Evolutionary conservation across 495 filamentous ascomycete genomes (phyloP), one percentile per base, ranked within the genome.

Genomic region (Lasiosphaeria hispida): DNA sequence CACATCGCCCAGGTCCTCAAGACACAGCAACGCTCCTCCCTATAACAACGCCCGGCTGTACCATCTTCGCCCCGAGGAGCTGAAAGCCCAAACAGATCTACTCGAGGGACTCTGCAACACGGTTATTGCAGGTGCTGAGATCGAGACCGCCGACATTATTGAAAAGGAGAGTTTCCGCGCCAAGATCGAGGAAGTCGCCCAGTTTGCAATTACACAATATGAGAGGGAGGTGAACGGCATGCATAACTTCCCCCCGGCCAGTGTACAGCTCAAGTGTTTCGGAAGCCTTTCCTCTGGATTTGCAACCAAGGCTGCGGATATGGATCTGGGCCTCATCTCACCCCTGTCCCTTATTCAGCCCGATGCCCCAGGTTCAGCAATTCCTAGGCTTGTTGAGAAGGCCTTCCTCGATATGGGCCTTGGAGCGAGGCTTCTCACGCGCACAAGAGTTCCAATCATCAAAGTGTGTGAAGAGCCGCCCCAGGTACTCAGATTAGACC

Each of bases 391-490:
- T 13, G 62, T 92, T 9, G 87, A 90, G 64, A 87, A 82, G 61
- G 77, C 77, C 2, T 75, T 94, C n/a, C 75, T 91, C n/a, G 77
- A 88, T 4, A 62, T 77, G 35, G 88, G 87, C 0, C 83, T 84
- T 56, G 87, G 87, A 39, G 88, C 86, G 17, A 77, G 86, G 1
- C 70, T 93, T 7, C 78, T 92, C 7, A 84, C 86, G 17, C 79
- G 77, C 37, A 91, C 91, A 7, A 80, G 89, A 59, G 85, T 92
- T 33, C 91, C 91, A 18, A 92, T 94, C 55, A 85, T 95, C 64
- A 90, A 91, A 61, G 72, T 95, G 34, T 91, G 87, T 70, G 80
- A 91, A 65, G 81, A 79, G 55, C 88, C 88, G 5, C 75, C 76
- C 0, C 62, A 70, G 5, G 69, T 79, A 18, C 76, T 91, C 13